These are phyloP conservation scores for Magnolia kwangsiensis DNA, from an alignment of 164 flowering plant genomes.

Conservation along the genomic window DNA sequence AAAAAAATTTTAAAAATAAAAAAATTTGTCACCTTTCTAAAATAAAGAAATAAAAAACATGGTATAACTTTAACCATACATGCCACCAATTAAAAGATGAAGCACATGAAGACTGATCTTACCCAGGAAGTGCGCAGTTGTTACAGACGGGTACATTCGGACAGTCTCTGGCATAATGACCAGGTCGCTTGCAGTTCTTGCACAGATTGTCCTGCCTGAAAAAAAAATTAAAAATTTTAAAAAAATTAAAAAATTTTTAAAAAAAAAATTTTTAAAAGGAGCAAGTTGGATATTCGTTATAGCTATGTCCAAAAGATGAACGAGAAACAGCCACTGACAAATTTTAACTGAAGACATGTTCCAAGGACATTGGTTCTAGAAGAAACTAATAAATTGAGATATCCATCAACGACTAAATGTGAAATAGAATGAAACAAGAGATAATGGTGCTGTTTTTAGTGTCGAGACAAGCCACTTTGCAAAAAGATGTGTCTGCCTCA, in stretches of 20 bases:
- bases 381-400: too few relatives aligned
- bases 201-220: constrained; percentile 38
- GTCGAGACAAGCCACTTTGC: too few relatives aligned
- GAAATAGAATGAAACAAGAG: too few relatives aligned
- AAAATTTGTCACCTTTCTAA: background rate
- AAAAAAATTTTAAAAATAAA: too few relatives aligned
- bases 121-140: constrained; percentile 57
- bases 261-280: too few relatives aligned
- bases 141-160: constrained; percentile 41
- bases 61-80: too few relatives aligned
- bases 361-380: too few relatives aligned
- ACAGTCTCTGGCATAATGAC: constrained; percentile 53
- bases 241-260: background rate
- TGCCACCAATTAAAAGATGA: background rate
- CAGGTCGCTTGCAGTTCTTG: constrained; percentile 47
- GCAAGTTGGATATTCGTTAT: background rate
- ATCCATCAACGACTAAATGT: too few relatives aligned
- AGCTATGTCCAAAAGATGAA: background rate
- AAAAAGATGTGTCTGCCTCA: too few relatives aligned
- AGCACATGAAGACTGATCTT: constrained; percentile 8
- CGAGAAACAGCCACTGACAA: background rate
- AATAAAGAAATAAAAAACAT: background rate
- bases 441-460: too few relatives aligned
- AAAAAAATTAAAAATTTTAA: background rate
- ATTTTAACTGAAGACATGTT: background rate